Evolutionary conservation across 768 basidiomycete genomes (phyloP).

Genomic region (Trametes sanguinea): DNA sequence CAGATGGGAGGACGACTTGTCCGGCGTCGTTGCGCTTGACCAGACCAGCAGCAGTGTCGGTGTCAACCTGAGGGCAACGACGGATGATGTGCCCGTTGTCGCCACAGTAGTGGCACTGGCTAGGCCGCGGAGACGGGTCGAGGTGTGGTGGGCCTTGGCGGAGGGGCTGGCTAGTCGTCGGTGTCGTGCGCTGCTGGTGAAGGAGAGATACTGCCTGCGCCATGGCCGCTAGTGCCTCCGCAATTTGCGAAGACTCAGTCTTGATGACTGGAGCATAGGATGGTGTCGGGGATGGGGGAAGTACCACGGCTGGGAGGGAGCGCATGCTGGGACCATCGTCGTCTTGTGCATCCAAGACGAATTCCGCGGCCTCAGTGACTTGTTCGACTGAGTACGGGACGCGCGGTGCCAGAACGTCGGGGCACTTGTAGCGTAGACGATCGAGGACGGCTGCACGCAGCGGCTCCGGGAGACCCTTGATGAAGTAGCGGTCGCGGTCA

Average conservation of each 20-base stretch:
- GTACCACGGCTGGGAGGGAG: not conserved
- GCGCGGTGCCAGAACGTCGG: constrained; percentile 27
- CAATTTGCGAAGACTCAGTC: not conserved
- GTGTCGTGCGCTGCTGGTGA: not conserved
- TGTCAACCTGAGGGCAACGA: no score
- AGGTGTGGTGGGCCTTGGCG: not conserved
- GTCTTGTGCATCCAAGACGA: constrained; percentile 18
- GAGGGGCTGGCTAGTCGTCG: no score
- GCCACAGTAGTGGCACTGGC: constrained; percentile 28
- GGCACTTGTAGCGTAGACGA: no score
- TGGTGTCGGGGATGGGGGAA: no score
- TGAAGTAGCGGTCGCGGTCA: constrained; percentile 30
- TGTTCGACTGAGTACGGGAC: constrained; percentile 28
- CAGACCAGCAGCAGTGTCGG: constrained; percentile 18
- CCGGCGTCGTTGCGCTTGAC: constrained; percentile 28
- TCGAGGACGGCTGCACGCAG: not conserved
- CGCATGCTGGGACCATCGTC: not conserved
- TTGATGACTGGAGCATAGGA: no score
- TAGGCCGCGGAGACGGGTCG: not conserved
- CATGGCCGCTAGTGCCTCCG: not conserved
- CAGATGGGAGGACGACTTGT: constrained; percentile 29
- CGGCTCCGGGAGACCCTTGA: constrained; percentile 11
- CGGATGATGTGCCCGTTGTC: constrained; percentile 29
- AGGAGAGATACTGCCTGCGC: not conserved
- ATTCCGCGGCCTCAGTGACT: constrained; percentile 27